Conservation (phyloP, 2,329 filamentous ascomycete species). For the Chrysoporthe deuterocubensis region DNA sequence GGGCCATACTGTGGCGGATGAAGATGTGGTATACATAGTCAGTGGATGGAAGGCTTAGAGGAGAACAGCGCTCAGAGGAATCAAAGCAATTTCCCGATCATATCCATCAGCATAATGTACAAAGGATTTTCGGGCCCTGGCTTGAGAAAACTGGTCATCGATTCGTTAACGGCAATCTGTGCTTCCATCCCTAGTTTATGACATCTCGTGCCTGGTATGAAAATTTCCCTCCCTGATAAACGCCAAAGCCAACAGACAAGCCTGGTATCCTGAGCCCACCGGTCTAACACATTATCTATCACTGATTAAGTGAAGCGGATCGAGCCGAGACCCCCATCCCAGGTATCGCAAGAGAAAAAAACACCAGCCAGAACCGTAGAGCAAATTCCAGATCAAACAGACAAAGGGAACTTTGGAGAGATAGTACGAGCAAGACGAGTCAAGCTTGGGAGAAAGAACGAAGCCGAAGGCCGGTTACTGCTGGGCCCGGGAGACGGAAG, state of each 20-base stretch:
- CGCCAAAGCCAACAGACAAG: constrained; percentile 20
- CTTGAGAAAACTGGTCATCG: constrained; percentile 24
- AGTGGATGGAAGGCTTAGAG: constrained; percentile 64
- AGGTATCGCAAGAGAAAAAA: constrained; percentile 4
- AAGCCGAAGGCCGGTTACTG: constrained; percentile 2
- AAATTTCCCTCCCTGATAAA: constrained; percentile 21
- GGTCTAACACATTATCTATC: constrained; percentile 8
- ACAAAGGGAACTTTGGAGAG: constrained; percentile 23
- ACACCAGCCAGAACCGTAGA: neutral
- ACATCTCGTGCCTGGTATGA: constrained; percentile 24
- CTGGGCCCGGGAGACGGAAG: constrained; percentile 13
- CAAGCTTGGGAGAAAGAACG: neutral
- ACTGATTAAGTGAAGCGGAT: constrained; percentile 16
- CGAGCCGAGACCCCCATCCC: neutral
- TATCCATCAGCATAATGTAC: neutral
- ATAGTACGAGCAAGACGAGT: constrained; percentile 1
- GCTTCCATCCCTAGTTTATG: constrained; percentile 9
- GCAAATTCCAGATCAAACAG: constrained; percentile 3
- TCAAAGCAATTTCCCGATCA: constrained; percentile 7
- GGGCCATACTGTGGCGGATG: constrained; percentile 74
- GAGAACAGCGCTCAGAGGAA: constrained; percentile 7
- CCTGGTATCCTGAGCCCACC: constrained; percentile 22
- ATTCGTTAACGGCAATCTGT: constrained; percentile 28
- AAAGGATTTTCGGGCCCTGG: neutral
- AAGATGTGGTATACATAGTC: constrained; percentile 71